A percentile compares a stretch with the other conserved stretches of the same genome.
Evolutionary conservation across 768 basidiomycete genomes (phyloP).

Genomic region (Lactarius quietus): DNA sequence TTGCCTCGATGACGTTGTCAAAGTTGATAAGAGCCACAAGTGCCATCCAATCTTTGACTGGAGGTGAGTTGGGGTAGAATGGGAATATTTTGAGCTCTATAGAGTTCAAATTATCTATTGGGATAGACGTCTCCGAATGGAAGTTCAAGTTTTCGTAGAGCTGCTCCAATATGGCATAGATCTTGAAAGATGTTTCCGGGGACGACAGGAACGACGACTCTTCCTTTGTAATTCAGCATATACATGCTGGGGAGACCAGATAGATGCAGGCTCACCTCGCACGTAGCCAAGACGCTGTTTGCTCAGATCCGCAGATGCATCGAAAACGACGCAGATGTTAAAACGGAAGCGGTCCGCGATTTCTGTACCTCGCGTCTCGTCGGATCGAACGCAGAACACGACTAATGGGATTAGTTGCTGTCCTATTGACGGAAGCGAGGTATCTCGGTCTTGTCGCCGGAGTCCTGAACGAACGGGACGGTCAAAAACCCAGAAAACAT

Average conservation of each 20-base stretch:
- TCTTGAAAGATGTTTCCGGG: constrained; percentile 56
- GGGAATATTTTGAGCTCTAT: constrained; percentile 96
- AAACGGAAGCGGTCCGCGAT: constrained; percentile 74
- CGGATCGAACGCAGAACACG: constrained; percentile 95
- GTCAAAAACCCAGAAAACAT: constrained; percentile 16
- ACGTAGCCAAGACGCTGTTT: constrained; percentile 79
- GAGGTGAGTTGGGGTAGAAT: constrained; percentile 91
- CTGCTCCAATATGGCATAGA: constrained; percentile 88
- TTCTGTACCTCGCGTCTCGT: constrained; percentile 49
- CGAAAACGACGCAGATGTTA: constrained; percentile 96
- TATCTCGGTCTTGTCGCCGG: background rate
- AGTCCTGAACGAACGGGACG: constrained; percentile 11
- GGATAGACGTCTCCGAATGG: constrained; percentile 93
- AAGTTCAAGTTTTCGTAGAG: constrained; percentile 97
- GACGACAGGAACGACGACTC: constrained; percentile 88
- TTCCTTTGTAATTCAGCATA: constrained; percentile 46
- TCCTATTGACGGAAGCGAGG: background rate
- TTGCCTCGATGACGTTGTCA: constrained; percentile 73
- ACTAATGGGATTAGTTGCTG: too few species aligned
- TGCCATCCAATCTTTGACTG: constrained; percentile 92
- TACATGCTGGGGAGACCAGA: background rate
- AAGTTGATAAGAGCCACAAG: constrained; percentile 87
- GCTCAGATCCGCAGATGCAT: constrained; percentile 83
- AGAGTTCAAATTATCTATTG: constrained; percentile 87
- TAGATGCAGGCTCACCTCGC: constrained; percentile 68